Conservation (phyloP, 805 yeast genomes). For the Starmerella bombicola region DNA sequence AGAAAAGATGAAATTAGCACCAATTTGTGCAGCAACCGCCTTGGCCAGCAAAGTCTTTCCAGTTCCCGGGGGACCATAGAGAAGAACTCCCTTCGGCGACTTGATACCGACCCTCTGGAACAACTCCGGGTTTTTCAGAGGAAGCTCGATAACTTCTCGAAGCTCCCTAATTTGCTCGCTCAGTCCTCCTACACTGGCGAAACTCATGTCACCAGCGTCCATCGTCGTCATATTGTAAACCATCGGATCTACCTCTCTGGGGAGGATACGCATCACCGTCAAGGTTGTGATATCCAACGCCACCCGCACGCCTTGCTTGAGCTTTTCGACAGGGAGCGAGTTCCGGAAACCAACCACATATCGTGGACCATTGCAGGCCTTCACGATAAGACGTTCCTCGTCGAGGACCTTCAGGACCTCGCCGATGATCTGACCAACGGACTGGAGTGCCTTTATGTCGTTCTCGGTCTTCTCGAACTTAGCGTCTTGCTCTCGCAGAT, state of each 20-base stretch:
- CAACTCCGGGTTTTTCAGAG: conserved; percentile 91
- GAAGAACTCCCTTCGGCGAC: conserved; percentile 95
- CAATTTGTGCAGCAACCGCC: conserved; percentile 97
- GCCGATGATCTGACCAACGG: conserved; percentile 94
- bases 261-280: conserved; percentile 92
- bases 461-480: conserved; percentile 88
- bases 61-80: conserved; percentile 98
- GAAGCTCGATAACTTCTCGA: conserved; percentile 94
- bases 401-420: conserved; percentile 92
- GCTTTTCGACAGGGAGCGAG: conserved; percentile 67
- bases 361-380: conserved; percentile 94
- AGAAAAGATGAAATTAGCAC: conserved; percentile 94
- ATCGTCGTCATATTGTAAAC: conserved; percentile 97
- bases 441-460: conserved; percentile 91
- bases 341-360: conserved; percentile 96
- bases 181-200: conserved; percentile 91
- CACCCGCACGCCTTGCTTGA: conserved; percentile 90
- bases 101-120: conserved; percentile 92
- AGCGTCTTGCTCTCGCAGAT: conserved; percentile 71
- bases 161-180: conserved; percentile 91
- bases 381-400: conserved; percentile 84
- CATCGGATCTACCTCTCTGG: conserved; percentile 95
- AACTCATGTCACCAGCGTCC: conserved; percentile 94
- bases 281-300: conserved; percentile 95
- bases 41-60: conserved; percentile 93